These are phyloP conservation scores for Paracorniculantispora psalliotae DNA, from an alignment of 2,329 filamentous ascomycete genomes.

Conservation along the genomic window DNA sequence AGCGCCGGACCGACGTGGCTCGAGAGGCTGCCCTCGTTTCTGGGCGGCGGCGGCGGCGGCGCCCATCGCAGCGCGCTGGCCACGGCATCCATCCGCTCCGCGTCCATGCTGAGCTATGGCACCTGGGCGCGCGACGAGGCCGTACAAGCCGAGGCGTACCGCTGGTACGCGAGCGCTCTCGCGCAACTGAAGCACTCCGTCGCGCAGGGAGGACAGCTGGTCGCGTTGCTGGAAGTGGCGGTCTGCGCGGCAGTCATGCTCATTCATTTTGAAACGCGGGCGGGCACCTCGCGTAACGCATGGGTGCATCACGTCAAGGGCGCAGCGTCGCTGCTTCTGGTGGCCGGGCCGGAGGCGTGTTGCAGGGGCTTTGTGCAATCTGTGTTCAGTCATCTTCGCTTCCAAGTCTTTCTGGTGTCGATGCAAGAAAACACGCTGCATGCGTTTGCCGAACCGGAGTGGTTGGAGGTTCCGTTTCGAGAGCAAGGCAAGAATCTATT, in stretches of 20 bases:
- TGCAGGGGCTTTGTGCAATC: not conserved
- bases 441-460: not conserved
- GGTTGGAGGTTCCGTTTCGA: not conserved
- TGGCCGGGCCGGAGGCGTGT: not conserved
- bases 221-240: not conserved
- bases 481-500: not conserved
- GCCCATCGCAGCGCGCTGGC: not conserved
- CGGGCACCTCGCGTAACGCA: not conserved
- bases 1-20: not conserved
- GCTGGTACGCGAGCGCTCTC: conserved; percentile 5
- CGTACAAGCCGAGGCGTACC: not conserved
- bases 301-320: conserved; percentile 8
- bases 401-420: not conserved
- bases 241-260: conserved; percentile 11
- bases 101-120: conserved; percentile 10
- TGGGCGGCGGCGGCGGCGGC: not conserved
- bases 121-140: conserved; percentile 2
- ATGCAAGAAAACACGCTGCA: conserved; percentile 5
- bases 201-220: not conserved
- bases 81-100: conserved; percentile 5
- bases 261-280: conserved; percentile 8
- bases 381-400: conserved; percentile 2
- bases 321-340: conserved; percentile 1
- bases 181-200: not conserved
- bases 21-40: conserved; percentile 1